Evolutionary conservation across 2,329 filamentous ascomycete species (phyloP).

Genomic region (Cladosporium sp.): DNA sequence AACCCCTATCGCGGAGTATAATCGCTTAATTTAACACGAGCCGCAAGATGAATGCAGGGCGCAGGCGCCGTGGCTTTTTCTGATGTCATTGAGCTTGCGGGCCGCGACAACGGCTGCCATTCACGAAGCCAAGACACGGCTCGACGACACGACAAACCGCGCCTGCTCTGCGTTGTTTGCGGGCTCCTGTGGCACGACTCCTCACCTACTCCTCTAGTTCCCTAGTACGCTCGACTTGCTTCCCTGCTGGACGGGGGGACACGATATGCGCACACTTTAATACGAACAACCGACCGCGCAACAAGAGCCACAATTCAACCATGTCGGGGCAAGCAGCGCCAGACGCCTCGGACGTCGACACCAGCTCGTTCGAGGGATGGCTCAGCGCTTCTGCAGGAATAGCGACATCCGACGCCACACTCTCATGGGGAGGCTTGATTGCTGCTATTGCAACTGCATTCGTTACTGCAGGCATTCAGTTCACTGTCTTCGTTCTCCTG

Average conservation of each 20-base stretch:
- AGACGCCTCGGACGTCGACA: background rate
- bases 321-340: background rate
- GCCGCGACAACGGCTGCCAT: background rate
- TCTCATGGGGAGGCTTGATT: conserved; percentile 23
- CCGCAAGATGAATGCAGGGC: too few species aligned
- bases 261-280: background rate
- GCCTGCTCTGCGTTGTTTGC: too few species aligned
- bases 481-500: conserved; percentile 67
- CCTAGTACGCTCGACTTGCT: background rate
- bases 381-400: too few species aligned
- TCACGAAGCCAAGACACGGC: background rate
- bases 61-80: background rate
- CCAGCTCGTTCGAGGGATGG: background rate
- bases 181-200: background rate
- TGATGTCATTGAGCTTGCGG: background rate
- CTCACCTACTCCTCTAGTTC: background rate
- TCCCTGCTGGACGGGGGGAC: background rate
- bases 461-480: conserved; percentile 37
- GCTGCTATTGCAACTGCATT: conserved; percentile 32
- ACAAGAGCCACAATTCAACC: background rate
- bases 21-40: too few species aligned
- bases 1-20: too few species aligned
- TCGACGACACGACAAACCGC: background rate
- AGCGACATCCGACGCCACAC: too few species aligned
- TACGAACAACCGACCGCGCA: background rate